These are phyloP conservation scores for Trypanosoma vivax DNA, from an alignment of 208 protist species.

Conservation along the genomic window DNA sequence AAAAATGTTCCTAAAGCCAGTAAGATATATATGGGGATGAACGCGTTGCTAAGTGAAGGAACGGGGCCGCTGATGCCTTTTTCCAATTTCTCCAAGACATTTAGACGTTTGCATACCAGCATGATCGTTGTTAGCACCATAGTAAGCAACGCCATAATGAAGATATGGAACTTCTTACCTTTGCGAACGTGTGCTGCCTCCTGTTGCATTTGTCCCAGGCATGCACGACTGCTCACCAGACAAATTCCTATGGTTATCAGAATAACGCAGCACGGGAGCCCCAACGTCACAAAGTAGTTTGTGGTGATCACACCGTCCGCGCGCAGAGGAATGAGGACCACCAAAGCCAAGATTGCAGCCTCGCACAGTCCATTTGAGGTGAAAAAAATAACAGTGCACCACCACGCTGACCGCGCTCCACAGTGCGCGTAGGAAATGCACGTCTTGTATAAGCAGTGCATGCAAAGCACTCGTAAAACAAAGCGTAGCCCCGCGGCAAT, in stretches of 20 bases:
- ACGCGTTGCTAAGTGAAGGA: slow-evolving; percentile 22
- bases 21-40: slow-evolving; percentile 60
- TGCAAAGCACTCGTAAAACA: slow-evolving; percentile 12
- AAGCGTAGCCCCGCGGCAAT: slow-evolving; percentile 32
- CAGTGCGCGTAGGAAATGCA: slow-evolving; percentile 15
- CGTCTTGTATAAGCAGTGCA: slow-evolving; percentile 15
- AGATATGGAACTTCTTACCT: slow-evolving; percentile 6
- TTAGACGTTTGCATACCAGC: slow-evolving; percentile 56
- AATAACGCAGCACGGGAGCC: slow-evolving; percentile 38
- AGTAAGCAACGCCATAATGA: slow-evolving; percentile 20
- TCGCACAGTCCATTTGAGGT: slow-evolving; percentile 26
- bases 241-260: slow-evolving; percentile 32
- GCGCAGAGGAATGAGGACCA: slow-evolving; percentile 57
- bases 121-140: slow-evolving; percentile 34
- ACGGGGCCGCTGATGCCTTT: slow-evolving; percentile 16
- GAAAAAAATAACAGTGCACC: slow-evolving; percentile 30
- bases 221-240: neutral
- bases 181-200: neutral
- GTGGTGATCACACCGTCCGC: slow-evolving; percentile 54
- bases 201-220: neutral
- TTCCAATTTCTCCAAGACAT: slow-evolving; percentile 28
- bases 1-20: slow-evolving; percentile 16
- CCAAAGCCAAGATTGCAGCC: slow-evolving; percentile 29
- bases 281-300: slow-evolving; percentile 67
- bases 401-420: slow-evolving; percentile 18